Evolutionary conservation across 495 filamentous ascomycete species (phyloP).

Genomic region (Astrocystis sublimbata): DNA sequence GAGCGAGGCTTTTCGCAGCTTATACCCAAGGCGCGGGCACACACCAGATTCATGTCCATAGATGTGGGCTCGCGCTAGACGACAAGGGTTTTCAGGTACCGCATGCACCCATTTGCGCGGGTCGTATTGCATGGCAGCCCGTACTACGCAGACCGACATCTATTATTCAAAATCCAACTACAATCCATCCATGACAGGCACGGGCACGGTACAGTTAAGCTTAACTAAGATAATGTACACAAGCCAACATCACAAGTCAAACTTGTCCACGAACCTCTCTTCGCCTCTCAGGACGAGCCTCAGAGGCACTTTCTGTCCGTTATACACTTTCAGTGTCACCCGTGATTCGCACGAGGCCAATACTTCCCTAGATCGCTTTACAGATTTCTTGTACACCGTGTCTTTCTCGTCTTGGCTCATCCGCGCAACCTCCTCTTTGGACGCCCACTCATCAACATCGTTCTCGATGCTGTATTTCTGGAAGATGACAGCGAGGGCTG

Average conservation of each 20-base stretch:
- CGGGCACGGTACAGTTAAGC: no score
- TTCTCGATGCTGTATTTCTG: slow-evolving; percentile 65
- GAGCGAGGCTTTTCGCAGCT: no score
- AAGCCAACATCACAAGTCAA: slow-evolving; percentile 25
- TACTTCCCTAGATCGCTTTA: slow-evolving; percentile 45
- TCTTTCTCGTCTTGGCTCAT: slow-evolving; percentile 54
- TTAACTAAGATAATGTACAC: no score
- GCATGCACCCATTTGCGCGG: no score
- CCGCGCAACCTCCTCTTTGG: slow-evolving; percentile 58
- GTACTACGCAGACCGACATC: no score
- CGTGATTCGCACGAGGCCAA: slow-evolving; percentile 51
- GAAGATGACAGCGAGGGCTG: slow-evolving; percentile 67
- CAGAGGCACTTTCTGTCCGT: slow-evolving; percentile 55
- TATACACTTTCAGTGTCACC: slow-evolving; percentile 65
- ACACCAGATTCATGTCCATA: no score
- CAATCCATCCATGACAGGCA: no score
- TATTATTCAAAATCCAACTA: no score
- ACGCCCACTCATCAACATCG: slow-evolving; percentile 60
- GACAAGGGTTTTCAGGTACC: no score
- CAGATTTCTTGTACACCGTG: slow-evolving; percentile 55
- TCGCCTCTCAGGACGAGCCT: slow-evolving; percentile 62
- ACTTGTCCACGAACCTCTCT: slow-evolving; percentile 57
- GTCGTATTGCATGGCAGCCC: no score
- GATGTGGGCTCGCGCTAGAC: no score
- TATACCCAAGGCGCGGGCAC: no score